Conservation (phyloP, 352 stramenopile genomes). For the Phytophthora foliorum region DNA sequence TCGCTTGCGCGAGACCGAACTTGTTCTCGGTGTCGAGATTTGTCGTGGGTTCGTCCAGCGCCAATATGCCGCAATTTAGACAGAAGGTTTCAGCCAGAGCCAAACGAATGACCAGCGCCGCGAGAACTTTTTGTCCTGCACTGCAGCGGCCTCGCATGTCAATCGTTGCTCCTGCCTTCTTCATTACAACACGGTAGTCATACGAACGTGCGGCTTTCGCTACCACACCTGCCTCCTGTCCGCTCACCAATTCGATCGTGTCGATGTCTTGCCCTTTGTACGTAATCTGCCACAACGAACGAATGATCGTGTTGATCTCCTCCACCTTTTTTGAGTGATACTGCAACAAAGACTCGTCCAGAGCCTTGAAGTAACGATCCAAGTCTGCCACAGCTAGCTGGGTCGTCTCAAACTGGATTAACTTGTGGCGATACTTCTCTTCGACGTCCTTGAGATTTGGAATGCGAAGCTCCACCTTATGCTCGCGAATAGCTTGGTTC, state of each 20-base stretch:
- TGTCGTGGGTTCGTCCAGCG: conserved; percentile 99
- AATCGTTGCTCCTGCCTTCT: conserved; percentile 95
- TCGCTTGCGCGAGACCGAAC: conserved; percentile 88
- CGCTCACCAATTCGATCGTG: conserved; percentile 98
- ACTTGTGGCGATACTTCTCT: conserved; percentile 92
- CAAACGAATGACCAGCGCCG: conserved; percentile 98
- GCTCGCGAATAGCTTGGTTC: conserved; percentile 62
- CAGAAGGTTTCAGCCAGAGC: conserved; percentile 99
- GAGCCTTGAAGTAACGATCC: conserved; percentile 97
- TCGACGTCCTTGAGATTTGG: conserved; percentile 95
- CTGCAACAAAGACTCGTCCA: conserved; percentile 96
- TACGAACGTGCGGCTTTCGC: conserved; percentile 90
- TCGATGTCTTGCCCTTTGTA: conserved; percentile 99
- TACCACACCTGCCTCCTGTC: conserved; percentile 82
- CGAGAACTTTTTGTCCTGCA: conserved; percentile 97
- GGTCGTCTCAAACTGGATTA: conserved; percentile 98
- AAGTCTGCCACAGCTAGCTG: conserved; percentile 96
- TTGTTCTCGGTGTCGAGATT: conserved; percentile 99
- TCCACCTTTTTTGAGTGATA: conserved; percentile 99
- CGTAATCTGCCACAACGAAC: conserved; percentile 97
- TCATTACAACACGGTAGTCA: conserved; percentile 99
- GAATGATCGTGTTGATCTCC: conserved; percentile 99
- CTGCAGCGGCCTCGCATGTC: conserved; percentile 99
- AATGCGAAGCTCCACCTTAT: conserved; percentile 64
- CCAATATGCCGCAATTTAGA: conserved; percentile 98